Evolutionary conservation across 2,329 filamentous ascomycete species (phyloP), one percentile per base, ranked within the genome.

Genomic region (Corniculantispora saksenae): DNA sequence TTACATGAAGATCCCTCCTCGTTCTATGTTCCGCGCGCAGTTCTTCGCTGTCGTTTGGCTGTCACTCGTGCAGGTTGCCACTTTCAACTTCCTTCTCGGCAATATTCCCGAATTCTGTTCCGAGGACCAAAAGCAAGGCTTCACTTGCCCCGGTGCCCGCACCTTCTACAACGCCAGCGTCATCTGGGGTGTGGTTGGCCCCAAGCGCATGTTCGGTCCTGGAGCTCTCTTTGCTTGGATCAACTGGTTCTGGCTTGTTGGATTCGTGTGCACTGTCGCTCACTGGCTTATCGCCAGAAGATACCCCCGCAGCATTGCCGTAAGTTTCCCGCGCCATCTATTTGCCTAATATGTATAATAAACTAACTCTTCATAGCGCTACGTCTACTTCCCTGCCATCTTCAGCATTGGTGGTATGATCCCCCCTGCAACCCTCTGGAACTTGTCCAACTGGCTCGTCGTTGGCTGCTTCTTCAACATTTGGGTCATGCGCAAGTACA

Each of bases 91-190:
- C 66, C 67, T 74, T 63, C 77, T 77, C 50, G 76, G 64, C 23
- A 76, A 81, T 56, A 85, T 87, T 67, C 67, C 77, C 1, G 76
- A 78, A 7, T 78, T 87, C 38, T 88, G 85, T 74, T 76, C 75
- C 1, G 55, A 69, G 1, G 40, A 77, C 1, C 83, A 86, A 66
- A 59, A 72, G 3, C 79, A 81, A 67, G 80, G 81, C 56, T 84
- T 85, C 70, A 83, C 76, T 21, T 88, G 85, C 68, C 85, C 85
- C 1, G 79, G 80, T 43, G 82, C 82, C 21, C 81, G 81, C 23
- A 83, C 85, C 0, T 87, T 86, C 72, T 87, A 84, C 75, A 85
- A 83, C n/a, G 82, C 81, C 21, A 84, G 82, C 4, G 78, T 86
- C 4, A 81, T 85, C 61, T 86, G 84, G 85, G 85, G 85, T 66